Evolutionary conservation across 139 green algal genomes (phyloP).

Genomic region (Astrephomene gubernaculifera): DNA sequence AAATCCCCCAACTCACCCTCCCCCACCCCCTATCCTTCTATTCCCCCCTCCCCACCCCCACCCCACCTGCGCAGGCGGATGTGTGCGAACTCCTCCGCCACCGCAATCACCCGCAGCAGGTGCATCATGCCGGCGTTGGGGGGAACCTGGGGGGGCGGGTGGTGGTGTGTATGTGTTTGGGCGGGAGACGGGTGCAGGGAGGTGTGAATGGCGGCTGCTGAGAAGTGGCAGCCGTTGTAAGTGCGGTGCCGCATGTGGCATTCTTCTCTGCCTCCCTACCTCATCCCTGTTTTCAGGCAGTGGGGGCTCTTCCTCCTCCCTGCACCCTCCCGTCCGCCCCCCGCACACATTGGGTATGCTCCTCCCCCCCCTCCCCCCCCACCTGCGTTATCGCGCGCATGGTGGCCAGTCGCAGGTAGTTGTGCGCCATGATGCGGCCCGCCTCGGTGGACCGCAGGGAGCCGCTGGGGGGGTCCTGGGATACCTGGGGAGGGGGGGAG

Average conservation of each 20-base stretch:
- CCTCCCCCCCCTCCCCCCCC: not conserved
- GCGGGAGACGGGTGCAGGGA: too few relatives aligned
- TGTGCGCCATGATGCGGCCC: conserved; percentile 81
- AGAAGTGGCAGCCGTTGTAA: not conserved
- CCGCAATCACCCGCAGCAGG: conserved; percentile 72
- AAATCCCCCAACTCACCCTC: too few relatives aligned
- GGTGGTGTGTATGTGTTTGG: not conserved
- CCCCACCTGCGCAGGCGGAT: conserved; percentile 60
- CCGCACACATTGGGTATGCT: too few relatives aligned
- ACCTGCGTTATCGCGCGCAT: conserved; percentile 73
- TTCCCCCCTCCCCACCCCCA: not conserved
- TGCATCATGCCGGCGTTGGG: conserved; percentile 65
- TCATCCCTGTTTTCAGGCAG: too few relatives aligned
- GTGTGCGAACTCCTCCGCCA: conserved; percentile 64
- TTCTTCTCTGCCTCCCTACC: not conserved
- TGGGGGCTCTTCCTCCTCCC: too few relatives aligned
- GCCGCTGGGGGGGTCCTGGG: conserved; percentile 68
- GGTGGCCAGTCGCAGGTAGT: conserved; percentile 82
- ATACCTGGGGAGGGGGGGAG: conserved; percentile 47
- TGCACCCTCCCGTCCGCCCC: too few relatives aligned
- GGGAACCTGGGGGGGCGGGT: not conserved
- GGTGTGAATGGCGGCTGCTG: too few relatives aligned
- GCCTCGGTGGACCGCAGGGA: conserved; percentile 61
- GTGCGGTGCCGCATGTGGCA: not conserved
- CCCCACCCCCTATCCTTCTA: not conserved